Evolutionary conservation across 2,329 filamentous ascomycete species (phyloP).

Genomic region (Cercospora sojina): DNA sequence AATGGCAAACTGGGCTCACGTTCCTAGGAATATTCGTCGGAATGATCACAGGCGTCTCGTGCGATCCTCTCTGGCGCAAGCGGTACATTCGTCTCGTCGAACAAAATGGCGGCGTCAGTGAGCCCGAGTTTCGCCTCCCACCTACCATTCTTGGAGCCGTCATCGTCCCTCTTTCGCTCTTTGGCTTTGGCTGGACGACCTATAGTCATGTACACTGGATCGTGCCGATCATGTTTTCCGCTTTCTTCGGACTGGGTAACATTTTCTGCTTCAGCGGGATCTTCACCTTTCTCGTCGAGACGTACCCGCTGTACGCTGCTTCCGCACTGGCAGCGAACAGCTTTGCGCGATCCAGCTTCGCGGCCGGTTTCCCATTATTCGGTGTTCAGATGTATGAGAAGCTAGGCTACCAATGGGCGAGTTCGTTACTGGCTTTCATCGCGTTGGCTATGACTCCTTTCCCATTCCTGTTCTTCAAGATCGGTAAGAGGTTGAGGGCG

Average conservation of each 20-base stretch:
- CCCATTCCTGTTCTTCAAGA: slow-evolving; percentile 7
- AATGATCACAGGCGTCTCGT: slow-evolving; percentile 63
- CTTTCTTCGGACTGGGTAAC: slow-evolving; percentile 45
- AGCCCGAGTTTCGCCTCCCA: slow-evolving; percentile 85
- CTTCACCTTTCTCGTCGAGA: slow-evolving; percentile 27
- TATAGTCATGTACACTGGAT: slow-evolving; percentile 26
- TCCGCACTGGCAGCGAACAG: slow-evolving; percentile 52
- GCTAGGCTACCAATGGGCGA: slow-evolving; percentile 54
- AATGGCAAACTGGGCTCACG: slow-evolving; percentile 76
- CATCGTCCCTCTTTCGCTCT: slow-evolving; percentile 76
- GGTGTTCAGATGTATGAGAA: slow-evolving; percentile 52
- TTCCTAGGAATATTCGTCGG: slow-evolving; percentile 70
- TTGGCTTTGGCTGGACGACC: slow-evolving; percentile 44
- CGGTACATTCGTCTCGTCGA: slow-evolving; percentile 57
- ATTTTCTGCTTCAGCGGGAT: slow-evolving; percentile 37
- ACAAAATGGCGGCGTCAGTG: slow-evolving; percentile 58
- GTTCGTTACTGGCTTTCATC: slow-evolving; percentile 40
- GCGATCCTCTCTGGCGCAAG: slow-evolving; percentile 65
- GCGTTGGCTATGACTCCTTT: slow-evolving; percentile 9
- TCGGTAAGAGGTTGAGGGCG: slow-evolving; percentile 2
- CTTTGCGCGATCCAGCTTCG: slow-evolving; percentile 46
- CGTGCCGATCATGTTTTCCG: slow-evolving; percentile 53
- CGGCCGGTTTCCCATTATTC: slow-evolving; percentile 42
- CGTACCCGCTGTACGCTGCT: slow-evolving; percentile 51
- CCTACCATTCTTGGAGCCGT: slow-evolving; percentile 66